These are phyloP conservation scores for Mycena filopes DNA, from an alignment of 768 basidiomycete genomes.

Conservation along the genomic window DNA sequence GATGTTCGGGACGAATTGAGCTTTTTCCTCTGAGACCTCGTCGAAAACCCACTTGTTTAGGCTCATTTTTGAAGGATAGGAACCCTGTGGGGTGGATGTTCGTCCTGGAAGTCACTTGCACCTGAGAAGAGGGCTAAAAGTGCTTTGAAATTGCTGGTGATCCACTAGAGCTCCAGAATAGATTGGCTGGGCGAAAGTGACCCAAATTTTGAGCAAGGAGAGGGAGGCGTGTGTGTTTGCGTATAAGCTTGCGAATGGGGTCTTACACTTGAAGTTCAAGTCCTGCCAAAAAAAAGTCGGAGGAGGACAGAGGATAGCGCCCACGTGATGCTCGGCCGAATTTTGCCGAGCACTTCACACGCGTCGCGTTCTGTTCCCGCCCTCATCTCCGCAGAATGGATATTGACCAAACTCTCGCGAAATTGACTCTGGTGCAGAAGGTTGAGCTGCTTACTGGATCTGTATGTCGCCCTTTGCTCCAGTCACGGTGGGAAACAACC, in stretches of 20 bases:
- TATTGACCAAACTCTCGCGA: conserved; percentile 48
- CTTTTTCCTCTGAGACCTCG: neutral
- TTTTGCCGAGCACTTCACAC: neutral
- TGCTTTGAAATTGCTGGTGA: no score
- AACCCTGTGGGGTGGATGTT: neutral
- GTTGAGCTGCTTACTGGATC: conserved; percentile 56
- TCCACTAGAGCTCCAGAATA: no score
- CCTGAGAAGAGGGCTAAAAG: no score
- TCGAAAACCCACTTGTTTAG: conserved; percentile 44
- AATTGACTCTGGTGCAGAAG: conserved; percentile 51
- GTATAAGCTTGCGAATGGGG: no score
- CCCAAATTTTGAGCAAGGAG: no score
- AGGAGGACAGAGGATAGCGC: neutral
- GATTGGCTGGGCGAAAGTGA: no score
- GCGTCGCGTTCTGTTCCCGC: conserved; percentile 8
- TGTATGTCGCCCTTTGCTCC: no score
- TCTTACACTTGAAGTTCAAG: no score
- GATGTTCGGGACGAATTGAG: neutral
- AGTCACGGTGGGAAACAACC: no score
- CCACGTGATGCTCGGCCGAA: neutral
- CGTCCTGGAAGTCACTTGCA: no score
- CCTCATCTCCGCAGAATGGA: conserved; percentile 38
- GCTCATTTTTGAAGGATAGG: conserved; percentile 5
- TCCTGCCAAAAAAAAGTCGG: neutral
- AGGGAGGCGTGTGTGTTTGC: no score